Evolutionary conservation across 352 stramenopile genomes (phyloP).

Genomic region (Phytophthora lateralis): DNA sequence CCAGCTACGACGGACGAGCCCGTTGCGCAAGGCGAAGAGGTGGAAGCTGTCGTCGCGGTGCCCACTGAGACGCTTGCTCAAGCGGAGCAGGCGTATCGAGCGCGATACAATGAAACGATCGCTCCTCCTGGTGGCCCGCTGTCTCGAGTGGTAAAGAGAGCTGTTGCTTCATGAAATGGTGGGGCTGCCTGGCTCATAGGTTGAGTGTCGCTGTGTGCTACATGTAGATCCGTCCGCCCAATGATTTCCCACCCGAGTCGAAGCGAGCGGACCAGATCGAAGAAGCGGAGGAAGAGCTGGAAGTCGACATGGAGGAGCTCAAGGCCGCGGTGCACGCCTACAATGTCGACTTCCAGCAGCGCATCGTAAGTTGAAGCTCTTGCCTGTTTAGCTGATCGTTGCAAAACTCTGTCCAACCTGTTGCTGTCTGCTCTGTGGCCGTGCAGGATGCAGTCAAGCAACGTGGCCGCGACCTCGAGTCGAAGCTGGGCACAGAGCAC

Average conservation of each 20-base stretch:
- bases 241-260: slow-evolving; percentile 72
- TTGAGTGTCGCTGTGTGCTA: not conserved
- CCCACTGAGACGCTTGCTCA: slow-evolving; percentile 2
- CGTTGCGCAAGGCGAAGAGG: not conserved
- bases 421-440: not conserved
- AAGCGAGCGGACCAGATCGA: slow-evolving; percentile 79
- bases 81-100: slow-evolving; percentile 46
- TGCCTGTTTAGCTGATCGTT: not conserved
- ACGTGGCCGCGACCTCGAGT: slow-evolving; percentile 57
- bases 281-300: slow-evolving; percentile 71
- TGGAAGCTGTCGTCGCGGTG: not conserved
- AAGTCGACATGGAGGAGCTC: slow-evolving; percentile 84
- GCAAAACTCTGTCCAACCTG: too few species aligned
- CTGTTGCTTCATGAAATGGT: not conserved
- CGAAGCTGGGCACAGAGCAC: slow-evolving; percentile 53
- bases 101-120: slow-evolving; percentile 64
- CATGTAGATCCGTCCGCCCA: slow-evolving; percentile 55
- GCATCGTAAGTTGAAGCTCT: slow-evolving; percentile 53
- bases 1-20: slow-evolving; percentile 13
- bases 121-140: slow-evolving; percentile 45
- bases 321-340: slow-evolving; percentile 78
- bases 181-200: not conserved
- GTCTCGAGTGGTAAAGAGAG: slow-evolving; percentile 39
- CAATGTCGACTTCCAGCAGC: slow-evolving; percentile 85
- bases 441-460: slow-evolving; percentile 71